A percentile compares a stretch with the other conserved stretches of the same genome.
These are phyloP conservation scores for Xylaria grammica DNA, from an alignment of 495 filamentous ascomycete genomes.

Conservation along the genomic window DNA sequence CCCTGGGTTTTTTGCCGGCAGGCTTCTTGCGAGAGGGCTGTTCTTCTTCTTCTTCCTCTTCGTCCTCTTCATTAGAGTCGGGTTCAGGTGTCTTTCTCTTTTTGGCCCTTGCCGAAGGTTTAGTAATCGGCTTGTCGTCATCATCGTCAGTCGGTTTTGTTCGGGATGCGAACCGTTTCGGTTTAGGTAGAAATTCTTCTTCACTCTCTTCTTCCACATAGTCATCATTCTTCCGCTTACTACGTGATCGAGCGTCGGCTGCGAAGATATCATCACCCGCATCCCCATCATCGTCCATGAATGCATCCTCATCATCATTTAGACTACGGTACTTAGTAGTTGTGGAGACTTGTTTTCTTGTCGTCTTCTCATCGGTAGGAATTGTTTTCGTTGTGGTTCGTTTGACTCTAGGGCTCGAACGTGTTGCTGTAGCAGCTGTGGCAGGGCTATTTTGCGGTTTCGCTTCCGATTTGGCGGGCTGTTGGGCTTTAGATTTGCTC, in stretches of 20 bases:
- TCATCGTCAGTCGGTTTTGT: slow-evolving; percentile 47
- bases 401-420: slow-evolving; percentile 50
- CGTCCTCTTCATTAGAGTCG: slow-evolving; percentile 48
- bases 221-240: slow-evolving; percentile 70
- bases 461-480: slow-evolving; percentile 41
- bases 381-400: slow-evolving; percentile 30
- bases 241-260: slow-evolving; percentile 61
- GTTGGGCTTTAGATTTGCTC: slow-evolving; percentile 43
- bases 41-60: slow-evolving; percentile 46
- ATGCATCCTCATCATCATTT: slow-evolving; percentile 54
- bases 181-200: slow-evolving; percentile 57
- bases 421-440: slow-evolving; percentile 33
- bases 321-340: slow-evolving; percentile 36
- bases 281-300: slow-evolving; percentile 66
- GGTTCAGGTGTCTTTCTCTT: slow-evolving; percentile 54
- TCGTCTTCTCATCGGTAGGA: slow-evolving; percentile 31
- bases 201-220: slow-evolving; percentile 67
- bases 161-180: slow-evolving; percentile 53
- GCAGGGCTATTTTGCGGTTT: slow-evolving; percentile 38
- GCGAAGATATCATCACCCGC: slow-evolving; percentile 77
- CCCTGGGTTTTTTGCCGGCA: slow-evolving; percentile 64
- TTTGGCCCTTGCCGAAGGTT: slow-evolving; percentile 45
- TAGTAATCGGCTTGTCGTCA: slow-evolving; percentile 40
- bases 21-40: slow-evolving; percentile 59
- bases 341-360: slow-evolving; percentile 40